Base-by-base conservation (phyloP, 352 stramenopile species). In the Phytophthora pini region DNA sequence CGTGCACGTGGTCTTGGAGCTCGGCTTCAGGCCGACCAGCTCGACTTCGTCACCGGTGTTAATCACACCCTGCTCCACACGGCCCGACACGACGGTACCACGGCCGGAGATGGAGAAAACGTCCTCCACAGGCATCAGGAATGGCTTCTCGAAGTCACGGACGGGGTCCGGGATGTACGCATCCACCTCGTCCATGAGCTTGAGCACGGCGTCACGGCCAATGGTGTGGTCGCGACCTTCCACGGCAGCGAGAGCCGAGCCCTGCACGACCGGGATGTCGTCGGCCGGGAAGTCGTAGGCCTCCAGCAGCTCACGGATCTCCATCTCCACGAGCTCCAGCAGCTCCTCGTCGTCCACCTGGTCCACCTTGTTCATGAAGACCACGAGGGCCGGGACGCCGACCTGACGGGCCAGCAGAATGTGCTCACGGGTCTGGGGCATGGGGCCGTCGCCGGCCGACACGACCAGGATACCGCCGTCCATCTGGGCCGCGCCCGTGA, bases 41-140 rank as follows among this genome's bases (percentile, higher is more conserved):
- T 84, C 75, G 32, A 84, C 77, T 56, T 84, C 77, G 38, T 84
- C 75, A 56, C 77, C 77, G 6, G 76, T 71, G 62, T 88, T 92
- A 70, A 87, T 84, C n/a, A 87, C 41, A 52, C 91, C 95, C 65
- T 96, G 86, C 72, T 99, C 95, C 24, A 99, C 84, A 65, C 94
- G 84, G 39, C 97, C 97, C n/a, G 94, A 98, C 7, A 98, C 96
- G 36, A 99, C 97, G n/a, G 97, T 99, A 59, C 97, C 97, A 77
- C 96, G 90, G 49, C 97, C 97, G n/a, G 91, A 85, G 80, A 99
- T 99, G 22, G 86, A 98, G 73, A 99, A 99, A 0, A 98, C 95
- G 76, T 99, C 96, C 78, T 99, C 96, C 44, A 99, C 81, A 13
- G 96, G 94, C 92, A 99, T 98, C 39, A 99, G 81, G 76, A 99